Percentiles rank a stretch among this genome's conserved stretches.
phyloP scores from a whole-genome alignment of 352 stramenopile species.

The Peronosclerospora sorghi region DNA sequence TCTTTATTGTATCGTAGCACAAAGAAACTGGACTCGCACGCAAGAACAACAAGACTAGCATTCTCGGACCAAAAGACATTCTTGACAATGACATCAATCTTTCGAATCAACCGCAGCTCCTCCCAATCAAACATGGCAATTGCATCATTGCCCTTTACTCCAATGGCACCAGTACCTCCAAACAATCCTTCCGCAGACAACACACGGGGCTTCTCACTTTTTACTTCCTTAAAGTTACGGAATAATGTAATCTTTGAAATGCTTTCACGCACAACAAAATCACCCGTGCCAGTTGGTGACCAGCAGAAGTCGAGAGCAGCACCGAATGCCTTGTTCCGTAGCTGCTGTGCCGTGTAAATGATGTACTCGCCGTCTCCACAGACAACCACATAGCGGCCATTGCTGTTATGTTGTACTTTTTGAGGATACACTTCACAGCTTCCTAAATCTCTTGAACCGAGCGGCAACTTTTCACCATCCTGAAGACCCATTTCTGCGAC shows the following conservation, averaged over 20 bases:
- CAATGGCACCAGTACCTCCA: constrained; percentile 89
- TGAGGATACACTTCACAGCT: constrained; percentile 97
- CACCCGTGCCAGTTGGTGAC: constrained; percentile 92
- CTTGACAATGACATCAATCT: constrained; percentile 96
- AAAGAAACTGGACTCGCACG: constrained; percentile 92
- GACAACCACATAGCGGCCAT: constrained; percentile 96
- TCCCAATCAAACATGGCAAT: constrained; percentile 99
- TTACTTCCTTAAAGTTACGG: constrained; percentile 98
- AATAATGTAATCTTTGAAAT: constrained; percentile 95
- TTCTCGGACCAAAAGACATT: constrained; percentile 97
- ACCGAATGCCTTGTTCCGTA: constrained; percentile 95
- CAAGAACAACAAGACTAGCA: constrained; percentile 93
- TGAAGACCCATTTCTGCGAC: constrained; percentile 64
- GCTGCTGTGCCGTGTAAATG: constrained; percentile 97
- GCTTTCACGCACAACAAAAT: constrained; percentile 97
- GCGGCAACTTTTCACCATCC: constrained; percentile 83
- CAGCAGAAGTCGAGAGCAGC: constrained; percentile 97
- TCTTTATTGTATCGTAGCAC: constrained; percentile 93
- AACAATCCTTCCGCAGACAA: constrained; percentile 93
- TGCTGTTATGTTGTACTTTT: constrained; percentile 97
- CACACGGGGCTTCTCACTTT: constrained; percentile 90
- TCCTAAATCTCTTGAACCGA: constrained; percentile 88
- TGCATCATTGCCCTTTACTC: constrained; percentile 92
- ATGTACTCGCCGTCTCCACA: constrained; percentile 99
- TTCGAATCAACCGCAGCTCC: constrained; percentile 93